These are phyloP conservation scores for Tetracentron sinense DNA, from an alignment of 164 flowering plant genomes.

Conservation along the genomic window DNA sequence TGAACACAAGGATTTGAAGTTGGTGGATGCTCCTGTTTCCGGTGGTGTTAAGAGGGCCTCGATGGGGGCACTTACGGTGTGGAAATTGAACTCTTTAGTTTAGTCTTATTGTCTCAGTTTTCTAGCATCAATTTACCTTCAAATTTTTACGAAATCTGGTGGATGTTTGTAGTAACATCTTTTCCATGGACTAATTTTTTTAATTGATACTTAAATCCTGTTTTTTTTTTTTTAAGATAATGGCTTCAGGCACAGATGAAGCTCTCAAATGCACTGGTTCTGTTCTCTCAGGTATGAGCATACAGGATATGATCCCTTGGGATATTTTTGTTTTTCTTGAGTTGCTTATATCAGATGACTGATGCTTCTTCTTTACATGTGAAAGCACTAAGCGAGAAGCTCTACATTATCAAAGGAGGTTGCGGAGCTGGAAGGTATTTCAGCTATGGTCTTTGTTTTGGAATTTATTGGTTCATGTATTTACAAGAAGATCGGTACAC, in stretches of 20 bases:
- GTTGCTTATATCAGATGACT: constrained; percentile 1
- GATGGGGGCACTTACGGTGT: constrained; percentile 82
- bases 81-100: constrained; percentile 10
- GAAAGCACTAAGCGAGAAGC: constrained; percentile 91
- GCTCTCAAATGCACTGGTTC: constrained; percentile 70
- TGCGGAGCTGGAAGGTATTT: constrained; percentile 97
- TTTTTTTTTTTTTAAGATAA: constrained; percentile 48
- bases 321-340: not conserved
- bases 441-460: not conserved
- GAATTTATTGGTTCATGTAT: constrained; percentile 3
- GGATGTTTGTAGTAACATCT: not conserved
- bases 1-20: constrained; percentile 66
- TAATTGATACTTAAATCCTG: not conserved
- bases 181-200: not conserved
- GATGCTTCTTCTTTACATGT: constrained; percentile 16
- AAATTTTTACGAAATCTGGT: too few species aligned
- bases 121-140: not conserved
- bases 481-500: not conserved
- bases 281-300: constrained; percentile 71
- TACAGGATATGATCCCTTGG: not conserved
- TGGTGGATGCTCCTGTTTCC: constrained; percentile 99
- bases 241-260: constrained; percentile 88
- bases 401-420: constrained; percentile 80
- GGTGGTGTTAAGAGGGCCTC: constrained; percentile 94
- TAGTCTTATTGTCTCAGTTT: not conserved